These are phyloP conservation scores for Agrocybe praecox DNA, from an alignment of 768 basidiomycete species.

Conservation along the genomic window DNA sequence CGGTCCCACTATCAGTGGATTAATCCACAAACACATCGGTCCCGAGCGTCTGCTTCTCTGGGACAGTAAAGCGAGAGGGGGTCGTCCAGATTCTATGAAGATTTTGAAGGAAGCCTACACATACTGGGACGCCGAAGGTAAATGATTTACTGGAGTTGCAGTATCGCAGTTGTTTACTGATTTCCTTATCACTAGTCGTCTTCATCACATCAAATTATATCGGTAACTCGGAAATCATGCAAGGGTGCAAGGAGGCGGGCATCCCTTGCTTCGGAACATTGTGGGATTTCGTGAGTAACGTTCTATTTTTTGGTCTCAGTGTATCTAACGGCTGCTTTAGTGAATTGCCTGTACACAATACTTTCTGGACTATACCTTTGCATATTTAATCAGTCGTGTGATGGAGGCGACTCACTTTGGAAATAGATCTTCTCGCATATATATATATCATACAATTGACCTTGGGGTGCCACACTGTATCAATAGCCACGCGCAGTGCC, in stretches of 20 bases:
- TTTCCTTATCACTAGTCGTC: constrained; percentile 47
- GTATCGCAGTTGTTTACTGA: not conserved
- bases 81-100: constrained; percentile 79
- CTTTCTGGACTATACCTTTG: constrained; percentile 13
- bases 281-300: constrained; percentile 61
- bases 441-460: constrained; percentile 23
- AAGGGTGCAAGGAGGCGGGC: constrained; percentile 71
- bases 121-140: constrained; percentile 74
- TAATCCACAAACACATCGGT: constrained; percentile 71
- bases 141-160: not conserved
- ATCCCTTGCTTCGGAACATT: constrained; percentile 72
- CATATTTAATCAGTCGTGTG: constrained; percentile 22
- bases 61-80: constrained; percentile 76
- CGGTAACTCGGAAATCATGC: constrained; percentile 79
- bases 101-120: constrained; percentile 68
- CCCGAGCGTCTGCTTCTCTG: constrained; percentile 77
- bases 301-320: constrained; percentile 1
- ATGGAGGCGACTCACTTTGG: constrained; percentile 22
- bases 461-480: constrained; percentile 32
- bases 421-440: constrained; percentile 26
- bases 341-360: constrained; percentile 17
- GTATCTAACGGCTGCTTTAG: constrained; percentile 20
- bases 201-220: constrained; percentile 86
- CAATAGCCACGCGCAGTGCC: constrained; percentile 28
- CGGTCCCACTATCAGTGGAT: constrained; percentile 64